These are phyloP conservation scores for Leptodontidium sp. DNA, from an alignment of 2,329 filamentous ascomycete genomes.

Conservation along the genomic window DNA sequence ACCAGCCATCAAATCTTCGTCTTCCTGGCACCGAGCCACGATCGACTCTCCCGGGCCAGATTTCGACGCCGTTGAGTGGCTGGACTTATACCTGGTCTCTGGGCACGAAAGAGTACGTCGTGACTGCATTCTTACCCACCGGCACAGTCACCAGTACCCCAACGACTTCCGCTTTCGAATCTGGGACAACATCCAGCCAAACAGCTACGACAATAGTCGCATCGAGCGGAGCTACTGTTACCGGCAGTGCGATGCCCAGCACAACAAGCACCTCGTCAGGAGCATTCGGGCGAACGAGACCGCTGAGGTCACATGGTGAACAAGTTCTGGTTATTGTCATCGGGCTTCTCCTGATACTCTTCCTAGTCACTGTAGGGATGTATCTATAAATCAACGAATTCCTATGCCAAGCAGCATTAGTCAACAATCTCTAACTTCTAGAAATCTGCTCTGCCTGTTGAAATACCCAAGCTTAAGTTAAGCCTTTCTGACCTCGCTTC, in stretches of 20 bases:
- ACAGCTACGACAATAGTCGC: not conserved
- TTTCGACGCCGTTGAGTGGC: too few relatives aligned
- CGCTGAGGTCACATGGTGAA: not conserved
- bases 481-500: not conserved
- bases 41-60: too few relatives aligned
- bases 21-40: too few relatives aligned
- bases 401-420: too few relatives aligned
- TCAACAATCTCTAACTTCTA: too few relatives aligned
- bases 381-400: not conserved
- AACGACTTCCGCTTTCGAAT: not conserved
- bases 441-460: too few relatives aligned
- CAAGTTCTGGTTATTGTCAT: not conserved
- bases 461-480: too few relatives aligned
- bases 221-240: not conserved
- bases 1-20: not conserved
- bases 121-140: too few relatives aligned
- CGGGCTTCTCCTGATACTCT: not conserved
- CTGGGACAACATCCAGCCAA: too few relatives aligned
- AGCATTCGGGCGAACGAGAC: not conserved
- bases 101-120: too few relatives aligned
- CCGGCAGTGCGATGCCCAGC: not conserved
- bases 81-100: too few relatives aligned
- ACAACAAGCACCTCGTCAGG: conserved; percentile 4
- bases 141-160: not conserved
- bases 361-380: not conserved